Conservation (phyloP, 805 yeast species). For the Yamadazyma sp. region DNA sequence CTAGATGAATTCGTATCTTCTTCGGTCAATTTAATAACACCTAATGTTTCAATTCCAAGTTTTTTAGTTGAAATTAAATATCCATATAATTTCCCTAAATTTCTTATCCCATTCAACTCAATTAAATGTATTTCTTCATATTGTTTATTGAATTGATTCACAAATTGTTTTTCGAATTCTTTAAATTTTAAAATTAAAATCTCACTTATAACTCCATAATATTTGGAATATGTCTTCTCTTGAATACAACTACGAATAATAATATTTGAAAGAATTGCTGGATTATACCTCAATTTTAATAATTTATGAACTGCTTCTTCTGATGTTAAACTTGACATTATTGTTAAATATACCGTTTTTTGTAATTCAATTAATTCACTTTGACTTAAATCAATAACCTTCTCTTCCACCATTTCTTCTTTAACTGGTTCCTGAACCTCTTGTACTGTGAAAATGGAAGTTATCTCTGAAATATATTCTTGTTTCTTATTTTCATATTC, state of each 20-base stretch:
- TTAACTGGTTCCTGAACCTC: background rate
- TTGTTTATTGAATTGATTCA: slow-evolving; percentile 48
- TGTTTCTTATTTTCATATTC: slow-evolving; percentile 40
- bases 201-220: slow-evolving; percentile 75
- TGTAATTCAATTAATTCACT: slow-evolving; percentile 61
- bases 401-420: slow-evolving; percentile 7
- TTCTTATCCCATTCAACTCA: slow-evolving; percentile 72
- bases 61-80: slow-evolving; percentile 71
- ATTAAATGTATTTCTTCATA: slow-evolving; percentile 60
- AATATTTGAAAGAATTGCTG: slow-evolving; percentile 63
- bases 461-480: slow-evolving; percentile 45
- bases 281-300: slow-evolving; percentile 44
- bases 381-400: slow-evolving; percentile 67
- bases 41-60: slow-evolving; percentile 61
- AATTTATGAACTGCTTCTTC: slow-evolving; percentile 93
- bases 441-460: background rate
- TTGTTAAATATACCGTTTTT: slow-evolving; percentile 72
- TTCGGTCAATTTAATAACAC: slow-evolving; percentile 59
- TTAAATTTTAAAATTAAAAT: slow-evolving; percentile 41
- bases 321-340: slow-evolving; percentile 87
- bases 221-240: slow-evolving; percentile 82
- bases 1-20: slow-evolving; percentile 73
- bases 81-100: slow-evolving; percentile 83
- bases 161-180: slow-evolving; percentile 44
- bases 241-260: slow-evolving; percentile 78